These are phyloP conservation scores for Colletotrichum theobromicola DNA, from an alignment of 2,329 filamentous ascomycete species.

Conservation along the genomic window DNA sequence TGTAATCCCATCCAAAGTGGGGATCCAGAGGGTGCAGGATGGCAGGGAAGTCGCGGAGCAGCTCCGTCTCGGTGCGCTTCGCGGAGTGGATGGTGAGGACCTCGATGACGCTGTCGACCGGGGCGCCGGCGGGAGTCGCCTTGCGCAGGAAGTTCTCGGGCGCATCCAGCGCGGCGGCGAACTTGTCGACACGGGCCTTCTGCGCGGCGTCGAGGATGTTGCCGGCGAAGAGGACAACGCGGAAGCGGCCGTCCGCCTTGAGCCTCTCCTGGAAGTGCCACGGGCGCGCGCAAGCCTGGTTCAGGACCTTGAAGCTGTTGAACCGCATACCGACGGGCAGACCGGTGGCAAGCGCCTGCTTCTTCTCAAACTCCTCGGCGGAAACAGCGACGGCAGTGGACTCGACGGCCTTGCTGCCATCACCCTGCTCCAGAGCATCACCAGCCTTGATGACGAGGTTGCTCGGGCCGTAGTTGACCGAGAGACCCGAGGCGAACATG, in stretches of 20 bases:
- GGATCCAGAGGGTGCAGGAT: constrained; percentile 52
- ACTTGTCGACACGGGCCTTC: constrained; percentile 45
- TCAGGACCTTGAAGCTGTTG: constrained; percentile 62
- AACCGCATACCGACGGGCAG: constrained; percentile 62
- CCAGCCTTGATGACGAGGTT: constrained; percentile 60
- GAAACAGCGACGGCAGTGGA: constrained; percentile 34
- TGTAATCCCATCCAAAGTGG: constrained; percentile 58
- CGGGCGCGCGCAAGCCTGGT: constrained; percentile 59
- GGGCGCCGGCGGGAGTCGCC: constrained; percentile 35
- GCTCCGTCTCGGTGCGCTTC: constrained; percentile 50
- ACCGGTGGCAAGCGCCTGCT: constrained; percentile 43
- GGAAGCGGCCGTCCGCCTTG: constrained; percentile 61
- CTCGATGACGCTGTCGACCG: constrained; percentile 40
- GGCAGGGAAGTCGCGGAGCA: constrained; percentile 54
- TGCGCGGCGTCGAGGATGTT: constrained; percentile 52
- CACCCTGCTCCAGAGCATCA: constrained; percentile 45
- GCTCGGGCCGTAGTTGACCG: constrained; percentile 63
- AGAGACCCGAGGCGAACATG: constrained; percentile 55
- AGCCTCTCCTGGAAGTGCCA: constrained; percentile 65
- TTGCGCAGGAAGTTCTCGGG: constrained; percentile 16
- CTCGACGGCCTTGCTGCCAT: constrained; percentile 44
- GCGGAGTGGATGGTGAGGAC: constrained; percentile 65
- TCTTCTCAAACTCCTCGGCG: constrained; percentile 16
- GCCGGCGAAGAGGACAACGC: constrained; percentile 67
- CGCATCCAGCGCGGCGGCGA: constrained; percentile 49